A percentile compares a stretch with the other conserved stretches of the same genome.
phyloP scores from a whole-genome alignment of 1,139 yeast genomes.

The Yamadazyma songkhlaensis region DNA sequence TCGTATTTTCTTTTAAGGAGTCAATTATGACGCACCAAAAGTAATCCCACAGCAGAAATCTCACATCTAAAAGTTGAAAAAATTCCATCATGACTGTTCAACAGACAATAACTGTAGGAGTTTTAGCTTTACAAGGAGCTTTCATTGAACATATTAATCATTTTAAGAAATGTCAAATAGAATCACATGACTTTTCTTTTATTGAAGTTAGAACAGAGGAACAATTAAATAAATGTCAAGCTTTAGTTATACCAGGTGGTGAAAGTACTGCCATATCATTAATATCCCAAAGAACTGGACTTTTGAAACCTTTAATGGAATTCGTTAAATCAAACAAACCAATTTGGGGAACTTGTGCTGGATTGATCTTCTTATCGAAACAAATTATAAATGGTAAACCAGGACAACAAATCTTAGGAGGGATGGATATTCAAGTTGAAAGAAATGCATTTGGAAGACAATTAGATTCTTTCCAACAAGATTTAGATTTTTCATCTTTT shows the following conservation, averaged over 20 bases:
- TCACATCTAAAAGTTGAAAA: too few relatives aligned
- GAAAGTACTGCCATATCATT: slow-evolving; percentile 77
- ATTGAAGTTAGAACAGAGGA: slow-evolving; percentile 52
- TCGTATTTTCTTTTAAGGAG: too few relatives aligned
- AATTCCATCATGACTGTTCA: slow-evolving; percentile 14
- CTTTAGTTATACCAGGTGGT: slow-evolving; percentile 76
- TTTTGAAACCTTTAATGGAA: slow-evolving; percentile 53
- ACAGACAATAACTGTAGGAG: slow-evolving; percentile 48
- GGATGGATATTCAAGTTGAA: slow-evolving; percentile 60
- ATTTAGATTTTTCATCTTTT: slow-evolving; percentile 48
- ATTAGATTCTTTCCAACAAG: slow-evolving; percentile 58
- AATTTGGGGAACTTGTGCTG: slow-evolving; percentile 89
- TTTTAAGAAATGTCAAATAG: slow-evolving; percentile 34
- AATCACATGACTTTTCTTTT: slow-evolving; percentile 12
- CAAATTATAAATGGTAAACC: slow-evolving; percentile 54
- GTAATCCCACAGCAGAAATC: too few relatives aligned
- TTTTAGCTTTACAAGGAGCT: slow-evolving; percentile 80
- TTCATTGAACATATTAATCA: slow-evolving; percentile 68
- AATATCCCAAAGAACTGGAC: slow-evolving; percentile 63
- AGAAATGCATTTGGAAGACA: slow-evolving; percentile 84
- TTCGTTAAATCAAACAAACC: slow-evolving; percentile 54
- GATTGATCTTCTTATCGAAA: slow-evolving; percentile 65
- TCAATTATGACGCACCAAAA: too few relatives aligned
- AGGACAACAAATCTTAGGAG: slow-evolving; percentile 64
- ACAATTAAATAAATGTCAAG: slow-evolving; percentile 52